phyloP scores from a whole-genome alignment of 306 rosid genomes.

The Pyrus communis region DNA sequence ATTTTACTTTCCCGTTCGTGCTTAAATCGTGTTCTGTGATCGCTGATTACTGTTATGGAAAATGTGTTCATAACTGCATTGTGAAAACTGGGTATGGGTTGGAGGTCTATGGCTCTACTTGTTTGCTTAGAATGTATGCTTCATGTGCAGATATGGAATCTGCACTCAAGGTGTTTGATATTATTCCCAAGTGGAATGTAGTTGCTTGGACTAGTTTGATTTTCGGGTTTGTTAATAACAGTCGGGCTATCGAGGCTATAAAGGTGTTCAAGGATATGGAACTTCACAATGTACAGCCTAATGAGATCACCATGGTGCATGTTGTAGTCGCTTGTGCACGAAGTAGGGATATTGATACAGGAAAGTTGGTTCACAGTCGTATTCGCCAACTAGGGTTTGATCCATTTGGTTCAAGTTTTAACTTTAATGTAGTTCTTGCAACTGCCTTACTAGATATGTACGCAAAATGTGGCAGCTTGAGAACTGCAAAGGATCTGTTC shows the following conservation, averaged over 20 bases:
- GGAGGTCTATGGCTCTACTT: constrained; percentile 45
- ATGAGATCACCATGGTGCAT: constrained; percentile 67
- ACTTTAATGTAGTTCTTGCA: constrained; percentile 53
- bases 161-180: constrained; percentile 49
- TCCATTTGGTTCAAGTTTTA: constrained; percentile 31
- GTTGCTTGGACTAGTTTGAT: constrained; percentile 82
- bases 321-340: constrained; percentile 66
- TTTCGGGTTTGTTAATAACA: constrained; percentile 44
- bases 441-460: constrained; percentile 68
- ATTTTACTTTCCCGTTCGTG: constrained; percentile 69
- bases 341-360: constrained; percentile 50
- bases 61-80: constrained; percentile 43
- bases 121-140: constrained; percentile 55
- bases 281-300: constrained; percentile 40
- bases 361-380: constrained; percentile 38
- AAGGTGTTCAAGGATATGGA: constrained; percentile 48
- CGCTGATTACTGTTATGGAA: constrained; percentile 30
- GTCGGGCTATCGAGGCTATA: constrained; percentile 29
- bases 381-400: constrained; percentile 48
- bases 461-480: constrained; percentile 65
- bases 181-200: constrained; percentile 57
- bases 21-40: constrained; percentile 48
- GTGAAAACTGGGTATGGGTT: constrained; percentile 57
- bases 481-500: constrained; percentile 49
- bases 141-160: constrained; percentile 31